These are phyloP conservation scores for Lentinula sp. DNA, from an alignment of 768 basidiomycete species.

Conservation along the genomic window DNA sequence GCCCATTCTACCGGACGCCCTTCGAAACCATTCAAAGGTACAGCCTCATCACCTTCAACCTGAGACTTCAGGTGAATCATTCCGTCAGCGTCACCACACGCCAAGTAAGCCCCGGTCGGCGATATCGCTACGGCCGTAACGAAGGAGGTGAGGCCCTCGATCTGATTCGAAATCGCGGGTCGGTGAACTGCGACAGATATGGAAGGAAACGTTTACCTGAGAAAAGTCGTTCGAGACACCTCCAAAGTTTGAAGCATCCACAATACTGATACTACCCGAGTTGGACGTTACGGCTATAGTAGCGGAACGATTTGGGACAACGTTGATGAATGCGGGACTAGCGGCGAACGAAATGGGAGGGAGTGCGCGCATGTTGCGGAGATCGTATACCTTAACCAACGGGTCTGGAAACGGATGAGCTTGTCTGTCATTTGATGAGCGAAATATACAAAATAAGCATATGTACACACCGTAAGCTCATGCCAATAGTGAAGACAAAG, in stretches of 20 bases:
- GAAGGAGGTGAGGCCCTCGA: slow-evolving; percentile 62
- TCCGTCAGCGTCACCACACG: slow-evolving; percentile 87
- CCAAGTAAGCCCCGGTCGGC: slow-evolving; percentile 84
- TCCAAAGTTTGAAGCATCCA: slow-evolving; percentile 69
- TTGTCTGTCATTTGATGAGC: slow-evolving; percentile 44
- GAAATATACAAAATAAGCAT: not conserved
- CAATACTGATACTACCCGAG: slow-evolving; percentile 79
- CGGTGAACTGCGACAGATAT: not conserved
- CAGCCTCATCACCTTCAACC: slow-evolving; percentile 49
- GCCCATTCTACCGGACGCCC: slow-evolving; percentile 85
- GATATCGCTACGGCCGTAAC: slow-evolving; percentile 79
- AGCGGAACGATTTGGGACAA: slow-evolving; percentile 71
- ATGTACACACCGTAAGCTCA: slow-evolving; percentile 63
- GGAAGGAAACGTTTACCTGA: slow-evolving; percentile 44
- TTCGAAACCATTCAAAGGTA: slow-evolving; percentile 86
- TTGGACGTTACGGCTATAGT: slow-evolving; percentile 71
- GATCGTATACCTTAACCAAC: slow-evolving; percentile 87
- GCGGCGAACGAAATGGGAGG: slow-evolving; percentile 84
- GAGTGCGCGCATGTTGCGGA: slow-evolving; percentile 76
- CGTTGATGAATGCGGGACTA: slow-evolving; percentile 79
- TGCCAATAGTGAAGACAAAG: slow-evolving; percentile 81
- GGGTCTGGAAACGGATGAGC: slow-evolving; percentile 86
- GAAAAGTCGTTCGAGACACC: slow-evolving; percentile 68
- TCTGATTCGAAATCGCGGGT: slow-evolving; percentile 26
- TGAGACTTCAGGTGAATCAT: slow-evolving; percentile 77